Evolutionary conservation across 2,329 filamentous ascomycete species (phyloP).

Genomic region (Zymoseptoria tritici): DNA sequence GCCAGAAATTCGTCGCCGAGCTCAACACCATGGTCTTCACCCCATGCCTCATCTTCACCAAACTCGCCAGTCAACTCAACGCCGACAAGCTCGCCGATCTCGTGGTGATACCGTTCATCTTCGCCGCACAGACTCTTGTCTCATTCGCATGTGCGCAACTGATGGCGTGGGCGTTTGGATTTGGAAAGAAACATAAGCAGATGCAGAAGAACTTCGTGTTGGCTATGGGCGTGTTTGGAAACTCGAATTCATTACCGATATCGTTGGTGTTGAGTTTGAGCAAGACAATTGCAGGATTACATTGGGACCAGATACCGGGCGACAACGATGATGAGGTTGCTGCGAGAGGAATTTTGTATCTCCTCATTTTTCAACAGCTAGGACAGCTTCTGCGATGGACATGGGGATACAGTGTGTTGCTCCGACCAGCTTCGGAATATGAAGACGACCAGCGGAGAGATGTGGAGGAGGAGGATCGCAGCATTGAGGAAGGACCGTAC

Average conservation of each 20-base stretch:
- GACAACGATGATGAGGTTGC: conserved; percentile 95
- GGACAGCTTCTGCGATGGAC: conserved; percentile 94
- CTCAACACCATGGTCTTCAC: conserved; percentile 95
- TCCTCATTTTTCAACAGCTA: conserved; percentile 95
- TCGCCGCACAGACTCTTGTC: conserved; percentile 76
- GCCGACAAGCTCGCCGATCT: conserved; percentile 84
- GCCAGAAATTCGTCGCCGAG: conserved; percentile 94
- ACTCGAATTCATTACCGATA: conserved; percentile 95
- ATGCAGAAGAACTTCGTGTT: conserved; percentile 89
- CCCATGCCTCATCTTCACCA: conserved; percentile 94
- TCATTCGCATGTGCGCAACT: conserved; percentile 70
- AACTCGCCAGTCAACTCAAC: conserved; percentile 88
- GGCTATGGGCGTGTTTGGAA: conserved; percentile 96
- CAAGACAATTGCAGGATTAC: conserved; percentile 81
- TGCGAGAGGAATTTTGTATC: conserved; percentile 86
- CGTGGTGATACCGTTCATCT: conserved; percentile 91
- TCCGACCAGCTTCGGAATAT: conserved; percentile 76
- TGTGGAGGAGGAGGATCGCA: conserved; percentile 35
- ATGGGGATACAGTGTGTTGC: conserved; percentile 90
- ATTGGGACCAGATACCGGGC: conserved; percentile 84
- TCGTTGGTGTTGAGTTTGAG: conserved; percentile 91
- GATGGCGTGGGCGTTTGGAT: conserved; percentile 68
- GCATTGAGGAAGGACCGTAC: conserved; percentile 48
- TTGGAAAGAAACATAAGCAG: conserved; percentile 47
- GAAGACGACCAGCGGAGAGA: conserved; percentile 58